Base-by-base conservation (phyloP, 176 grass and related monocot genomes). In the Triticum dicoccoides region DNA sequence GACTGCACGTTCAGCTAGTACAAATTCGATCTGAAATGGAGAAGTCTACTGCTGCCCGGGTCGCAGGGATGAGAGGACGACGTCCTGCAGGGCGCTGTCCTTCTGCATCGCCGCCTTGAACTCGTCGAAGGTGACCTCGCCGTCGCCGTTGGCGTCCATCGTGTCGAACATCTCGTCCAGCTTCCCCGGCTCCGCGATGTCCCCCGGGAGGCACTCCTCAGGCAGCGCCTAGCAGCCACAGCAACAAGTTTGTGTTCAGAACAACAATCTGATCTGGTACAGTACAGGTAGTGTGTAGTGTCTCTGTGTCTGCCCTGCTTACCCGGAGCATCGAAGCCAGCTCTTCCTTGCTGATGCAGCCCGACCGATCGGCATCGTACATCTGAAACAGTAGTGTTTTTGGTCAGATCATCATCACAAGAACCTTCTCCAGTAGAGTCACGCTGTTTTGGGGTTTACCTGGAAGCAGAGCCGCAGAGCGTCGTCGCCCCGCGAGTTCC, bases 271-370 rank as follows among this genome's bases (percentile, higher is more conserved):
- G 45, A 49, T 49, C 45, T 49, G 45, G 45, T 49, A 49, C 45
- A 49, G 45, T 49, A 49, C 45, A 49, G 11, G 45, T 49, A 49
- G 12, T 49, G 45, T 49, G 45, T 49, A 1, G 44, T 49, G 12
- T 49, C 45, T 49, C 38, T 41, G 37, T 37, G 35, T 45, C 42
- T 7, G 51, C 15, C 14, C 51, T 54, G 51, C 41, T 92, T 90
- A 95, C 93, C 85, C 93, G 85, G 64, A 95, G 85, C 88, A 95
- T 95, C 9, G 93, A 92, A 8, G 93, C 88, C 82, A 95, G 80
- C 61, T 95, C 93, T 35, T 95, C 93, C 80, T 92, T 92, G 86
- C 93, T 95, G 83, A 95, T 95, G 80, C 83, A 92, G 7, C 93
- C 93, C 0, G 93, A 95, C 56, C 93, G 84, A 23, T 95, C 93